A percentile compares a stretch with the other conserved stretches of the same genome.
These are phyloP conservation scores for Cryptococcus sp. DNA, from an alignment of 1,284 basidiomycete species.

Conservation along the genomic window DNA sequence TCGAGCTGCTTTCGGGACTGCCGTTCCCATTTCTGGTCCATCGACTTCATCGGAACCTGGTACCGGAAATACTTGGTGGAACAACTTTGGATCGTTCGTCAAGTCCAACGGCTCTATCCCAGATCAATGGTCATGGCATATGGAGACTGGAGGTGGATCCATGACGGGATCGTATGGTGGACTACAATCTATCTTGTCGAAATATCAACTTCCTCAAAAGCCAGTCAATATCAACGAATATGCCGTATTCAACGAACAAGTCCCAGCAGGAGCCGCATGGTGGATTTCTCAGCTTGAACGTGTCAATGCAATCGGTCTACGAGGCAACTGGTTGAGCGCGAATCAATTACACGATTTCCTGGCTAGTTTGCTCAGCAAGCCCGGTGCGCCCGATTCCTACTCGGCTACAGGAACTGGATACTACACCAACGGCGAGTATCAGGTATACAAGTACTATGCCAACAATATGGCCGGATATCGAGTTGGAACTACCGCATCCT, in stretches of 20 bases:
- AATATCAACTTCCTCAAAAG: conserved; percentile 4
- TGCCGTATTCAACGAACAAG: conserved; percentile 7
- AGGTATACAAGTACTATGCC: conserved; percentile 13
- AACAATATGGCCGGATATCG: conserved; percentile 6
- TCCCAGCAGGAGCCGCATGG: conserved; percentile 7
- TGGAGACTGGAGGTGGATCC: conserved; percentile 6
- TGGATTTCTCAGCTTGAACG: conserved; percentile 9
- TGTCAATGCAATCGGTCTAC: conserved; percentile 4
- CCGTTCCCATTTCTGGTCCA: conserved; percentile 5
- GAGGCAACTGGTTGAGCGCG: conserved; percentile 8
- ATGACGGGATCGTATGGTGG: conserved; percentile 1
- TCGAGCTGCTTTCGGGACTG: conserved; percentile 1
- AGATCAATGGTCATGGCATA: conserved; percentile 9
- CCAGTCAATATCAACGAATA: conserved; percentile 13
- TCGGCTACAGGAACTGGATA: conserved; percentile 7
- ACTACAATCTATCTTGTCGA: neutral
- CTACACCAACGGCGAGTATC: conserved; percentile 8
- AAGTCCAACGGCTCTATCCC: conserved; percentile 2
- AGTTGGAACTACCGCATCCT: conserved; percentile 3
- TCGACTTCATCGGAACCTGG: conserved; percentile 5
- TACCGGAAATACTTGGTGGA: conserved; percentile 7
- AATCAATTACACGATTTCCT: conserved; percentile 10
- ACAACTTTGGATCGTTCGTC: conserved; percentile 3
- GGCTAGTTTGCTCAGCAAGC: conserved; percentile 5
- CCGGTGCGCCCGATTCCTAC: conserved; percentile 4